Evolutionary conservation across 2,329 filamentous ascomycete genomes (phyloP).

Genomic region (Pseudogymnoascus sp.): DNA sequence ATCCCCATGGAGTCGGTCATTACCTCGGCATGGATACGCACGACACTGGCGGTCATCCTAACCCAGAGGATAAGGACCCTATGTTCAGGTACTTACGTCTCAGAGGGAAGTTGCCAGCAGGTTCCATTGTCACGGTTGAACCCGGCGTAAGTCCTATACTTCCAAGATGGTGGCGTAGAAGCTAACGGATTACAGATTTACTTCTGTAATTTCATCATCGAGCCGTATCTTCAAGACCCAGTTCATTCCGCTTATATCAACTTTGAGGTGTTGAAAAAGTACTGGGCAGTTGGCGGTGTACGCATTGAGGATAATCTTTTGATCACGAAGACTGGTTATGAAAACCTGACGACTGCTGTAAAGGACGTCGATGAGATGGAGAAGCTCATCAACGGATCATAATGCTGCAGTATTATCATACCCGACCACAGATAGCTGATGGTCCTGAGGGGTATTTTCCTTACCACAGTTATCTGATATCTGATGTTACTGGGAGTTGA

Average conservation of each 20-base stretch:
- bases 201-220: conserved; percentile 83
- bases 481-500: neutral
- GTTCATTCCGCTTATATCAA: conserved; percentile 71
- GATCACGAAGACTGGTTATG: conserved; percentile 57
- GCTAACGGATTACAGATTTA: conserved; percentile 51
- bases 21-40: conserved; percentile 91
- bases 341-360: conserved; percentile 64
- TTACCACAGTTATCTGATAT: neutral
- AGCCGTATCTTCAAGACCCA: conserved; percentile 65
- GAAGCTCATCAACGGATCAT: conserved; percentile 23
- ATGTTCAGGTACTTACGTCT: conserved; percentile 85
- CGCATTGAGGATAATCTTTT: conserved; percentile 64
- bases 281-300: conserved; percentile 75
- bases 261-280: conserved; percentile 59
- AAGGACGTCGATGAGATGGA: conserved; percentile 60
- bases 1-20: conserved; percentile 85
- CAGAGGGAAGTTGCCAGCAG: conserved; percentile 63
- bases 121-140: conserved; percentile 87
- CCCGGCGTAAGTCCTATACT: conserved; percentile 57
- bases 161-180: neutral
- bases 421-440: neutral
- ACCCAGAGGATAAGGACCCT: conserved; percentile 68
- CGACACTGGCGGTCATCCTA: conserved; percentile 70
- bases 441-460: neutral
- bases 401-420: neutral